Conservation (phyloP, 495 filamentous ascomycete species). For the Xylaria cubensis region DNA sequence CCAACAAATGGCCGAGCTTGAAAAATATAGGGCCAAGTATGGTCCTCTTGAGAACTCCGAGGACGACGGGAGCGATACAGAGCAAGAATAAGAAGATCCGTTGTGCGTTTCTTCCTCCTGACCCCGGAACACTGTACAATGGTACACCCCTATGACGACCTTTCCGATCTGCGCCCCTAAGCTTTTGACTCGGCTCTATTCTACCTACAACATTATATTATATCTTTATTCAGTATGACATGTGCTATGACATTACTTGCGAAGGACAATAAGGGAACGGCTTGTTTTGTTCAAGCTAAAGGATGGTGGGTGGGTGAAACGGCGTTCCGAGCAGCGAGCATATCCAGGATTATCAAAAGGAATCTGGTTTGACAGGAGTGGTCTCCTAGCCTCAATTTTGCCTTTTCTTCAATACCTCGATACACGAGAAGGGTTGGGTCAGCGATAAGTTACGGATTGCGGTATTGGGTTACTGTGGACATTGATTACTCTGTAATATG, state of each 20-base stretch:
- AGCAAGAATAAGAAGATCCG: constrained; percentile 36
- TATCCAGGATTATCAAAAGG: constrained; percentile 26
- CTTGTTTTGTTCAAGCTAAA: constrained; percentile 20
- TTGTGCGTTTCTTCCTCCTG: neutral
- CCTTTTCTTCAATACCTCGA: constrained; percentile 7
- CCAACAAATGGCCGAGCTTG: constrained; percentile 53
- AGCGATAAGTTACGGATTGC: constrained; percentile 11
- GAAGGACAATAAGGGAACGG: constrained; percentile 3
- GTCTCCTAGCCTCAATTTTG: constrained; percentile 2
- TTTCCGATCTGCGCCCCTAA: neutral
- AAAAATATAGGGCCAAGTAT: constrained; percentile 55
- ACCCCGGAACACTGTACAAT: constrained; percentile 15
- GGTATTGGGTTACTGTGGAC: constrained; percentile 8
- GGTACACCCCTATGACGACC: constrained; percentile 20
- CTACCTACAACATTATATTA: constrained; percentile 21
- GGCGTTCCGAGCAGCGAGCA: constrained; percentile 26
- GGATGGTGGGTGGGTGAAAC: constrained; percentile 16
- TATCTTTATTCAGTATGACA: constrained; percentile 24
- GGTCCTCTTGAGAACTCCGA: constrained; percentile 43
- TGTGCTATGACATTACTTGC: constrained; percentile 24
- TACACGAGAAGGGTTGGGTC: constrained; percentile 7
- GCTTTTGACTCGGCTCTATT: constrained; percentile 7
- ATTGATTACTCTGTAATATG: constrained; percentile 24
- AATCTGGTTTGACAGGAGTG: constrained; percentile 14
- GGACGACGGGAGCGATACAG: constrained; percentile 39